phyloP scores from a whole-genome alignment of 169 alveolate genomes.

The Eimeria sp. region DNA sequence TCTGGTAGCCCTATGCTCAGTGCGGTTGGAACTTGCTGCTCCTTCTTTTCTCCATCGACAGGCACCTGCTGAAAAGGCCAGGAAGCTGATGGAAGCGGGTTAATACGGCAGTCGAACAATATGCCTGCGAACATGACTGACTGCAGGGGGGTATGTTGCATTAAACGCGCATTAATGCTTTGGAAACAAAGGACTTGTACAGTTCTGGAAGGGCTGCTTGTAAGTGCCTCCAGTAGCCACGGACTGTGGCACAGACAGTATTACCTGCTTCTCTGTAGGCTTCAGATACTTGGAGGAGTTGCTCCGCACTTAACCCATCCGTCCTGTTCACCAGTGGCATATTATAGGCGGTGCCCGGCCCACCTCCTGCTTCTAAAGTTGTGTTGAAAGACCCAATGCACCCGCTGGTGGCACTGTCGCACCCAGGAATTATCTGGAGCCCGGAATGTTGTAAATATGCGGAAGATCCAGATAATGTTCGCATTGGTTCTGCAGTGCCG shows the following conservation, averaged over 20 bases:
- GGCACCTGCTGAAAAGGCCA: background rate
- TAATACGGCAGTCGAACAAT: conserved; percentile 59
- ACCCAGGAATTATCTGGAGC: background rate
- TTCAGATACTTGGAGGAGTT: conserved; percentile 41
- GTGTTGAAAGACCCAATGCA: background rate
- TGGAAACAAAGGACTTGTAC: background rate
- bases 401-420: background rate
- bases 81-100: conserved; percentile 5
- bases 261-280: conserved; percentile 72
- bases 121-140: conserved; percentile 19
- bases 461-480: background rate
- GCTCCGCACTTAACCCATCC: background rate
- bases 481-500: background rate
- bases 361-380: background rate
- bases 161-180: background rate
- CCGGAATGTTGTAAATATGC: background rate
- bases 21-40: background rate
- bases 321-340: background rate
- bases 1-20: background rate
- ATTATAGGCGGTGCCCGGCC: background rate
- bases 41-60: background rate
- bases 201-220: background rate
- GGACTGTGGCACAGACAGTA: background rate
- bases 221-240: background rate
- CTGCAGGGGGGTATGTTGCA: background rate